A percentile compares a stretch with the other conserved stretches of the same genome.
phyloP scores from a whole-genome alignment of 2,329 filamentous ascomycete species.

The Paraphaeosphaeria minitans region DNA sequence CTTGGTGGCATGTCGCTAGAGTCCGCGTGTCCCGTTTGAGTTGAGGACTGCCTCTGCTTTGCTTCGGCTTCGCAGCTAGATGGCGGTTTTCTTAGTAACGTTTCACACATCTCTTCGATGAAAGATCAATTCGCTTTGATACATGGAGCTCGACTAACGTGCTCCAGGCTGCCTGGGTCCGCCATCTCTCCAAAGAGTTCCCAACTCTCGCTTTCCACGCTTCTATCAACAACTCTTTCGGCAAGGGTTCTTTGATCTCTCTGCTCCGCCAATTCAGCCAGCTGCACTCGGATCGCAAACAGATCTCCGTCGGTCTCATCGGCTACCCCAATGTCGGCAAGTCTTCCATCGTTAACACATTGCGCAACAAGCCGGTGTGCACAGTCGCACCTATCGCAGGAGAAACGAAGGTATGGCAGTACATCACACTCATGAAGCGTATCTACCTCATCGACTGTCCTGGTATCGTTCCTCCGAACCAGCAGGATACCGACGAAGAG shows the following conservation, averaged over 20 bases:
- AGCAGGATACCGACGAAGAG: conserved; percentile 81
- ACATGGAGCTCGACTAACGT: conserved; percentile 29
- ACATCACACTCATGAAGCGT: conserved; percentile 91
- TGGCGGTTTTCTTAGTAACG: conserved; percentile 98
- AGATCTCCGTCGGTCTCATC: conserved; percentile 90
- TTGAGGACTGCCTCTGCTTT: conserved; percentile 81
- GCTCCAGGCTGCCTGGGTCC: conserved; percentile 86
- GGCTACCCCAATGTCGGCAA: conserved; percentile 95
- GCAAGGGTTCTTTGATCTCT: conserved; percentile 91
- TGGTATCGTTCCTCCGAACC: conserved; percentile 90
- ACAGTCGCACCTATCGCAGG: conserved; percentile 93
- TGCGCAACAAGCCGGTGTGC: conserved; percentile 93
- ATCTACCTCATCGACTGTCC: conserved; percentile 97
- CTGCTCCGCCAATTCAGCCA: conserved; percentile 91
- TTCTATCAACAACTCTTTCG: conserved; percentile 93
- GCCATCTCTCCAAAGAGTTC: conserved; percentile 83
- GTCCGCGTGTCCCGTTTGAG: conserved; percentile 88
- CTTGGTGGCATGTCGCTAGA: conserved; percentile 82
- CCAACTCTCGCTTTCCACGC: conserved; percentile 95
- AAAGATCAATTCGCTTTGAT: conserved; percentile 26
- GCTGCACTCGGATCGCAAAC: conserved; percentile 87
- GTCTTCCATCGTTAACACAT: conserved; percentile 94
- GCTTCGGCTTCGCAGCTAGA: conserved; percentile 58
- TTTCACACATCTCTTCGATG: conserved; percentile 73
- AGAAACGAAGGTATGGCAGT: conserved; percentile 98